Percentiles rank a stretch among this genome's conserved stretches.
Evolutionary conservation across 2,329 filamentous ascomycete species (phyloP).

Genomic region (Shiraia bambusicola): DNA sequence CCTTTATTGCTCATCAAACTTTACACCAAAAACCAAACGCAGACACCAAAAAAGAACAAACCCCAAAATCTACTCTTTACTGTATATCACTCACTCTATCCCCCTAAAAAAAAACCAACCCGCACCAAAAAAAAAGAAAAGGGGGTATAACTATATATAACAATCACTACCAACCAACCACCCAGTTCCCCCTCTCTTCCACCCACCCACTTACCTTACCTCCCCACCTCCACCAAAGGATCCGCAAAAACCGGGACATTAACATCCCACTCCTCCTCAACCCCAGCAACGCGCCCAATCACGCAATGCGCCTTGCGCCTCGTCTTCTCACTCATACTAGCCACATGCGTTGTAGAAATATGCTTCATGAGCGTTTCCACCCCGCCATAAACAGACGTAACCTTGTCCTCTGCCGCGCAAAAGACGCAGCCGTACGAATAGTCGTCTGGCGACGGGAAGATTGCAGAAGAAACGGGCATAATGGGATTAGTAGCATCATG

Average conservation of each 20-base stretch:
- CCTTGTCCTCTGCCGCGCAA: slow-evolving; percentile 35
- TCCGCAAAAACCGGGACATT: slow-evolving; percentile 34
- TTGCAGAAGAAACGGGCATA: too few relatives aligned
- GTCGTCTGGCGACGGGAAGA: slow-evolving; percentile 6
- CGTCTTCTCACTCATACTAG: slow-evolving; percentile 28
- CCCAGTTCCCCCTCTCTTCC: too few relatives aligned
- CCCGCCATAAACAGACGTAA: slow-evolving; percentile 40
- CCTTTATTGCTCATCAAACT: too few relatives aligned
- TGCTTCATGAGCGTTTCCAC: slow-evolving; percentile 46
- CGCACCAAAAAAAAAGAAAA: too few relatives aligned
- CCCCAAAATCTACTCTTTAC: too few relatives aligned
- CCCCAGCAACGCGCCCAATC: slow-evolving; percentile 36
- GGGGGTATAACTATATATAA: too few relatives aligned
- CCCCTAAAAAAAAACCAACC: too few relatives aligned
- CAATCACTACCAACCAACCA: too few relatives aligned
- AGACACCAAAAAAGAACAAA: too few relatives aligned
- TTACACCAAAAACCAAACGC: too few relatives aligned
- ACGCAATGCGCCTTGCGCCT: slow-evolving; percentile 38
- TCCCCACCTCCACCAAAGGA: slow-evolving; percentile 9
- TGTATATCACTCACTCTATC: too few relatives aligned
- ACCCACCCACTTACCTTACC: background rate
- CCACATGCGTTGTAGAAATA: slow-evolving; percentile 39
- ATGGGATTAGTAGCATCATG: slow-evolving; percentile 2
- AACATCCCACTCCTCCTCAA: slow-evolving; percentile 42
- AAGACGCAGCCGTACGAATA: slow-evolving; percentile 42